Base-by-base conservation (phyloP, 805 yeast species). In the Candida silvicultrix region DNA sequence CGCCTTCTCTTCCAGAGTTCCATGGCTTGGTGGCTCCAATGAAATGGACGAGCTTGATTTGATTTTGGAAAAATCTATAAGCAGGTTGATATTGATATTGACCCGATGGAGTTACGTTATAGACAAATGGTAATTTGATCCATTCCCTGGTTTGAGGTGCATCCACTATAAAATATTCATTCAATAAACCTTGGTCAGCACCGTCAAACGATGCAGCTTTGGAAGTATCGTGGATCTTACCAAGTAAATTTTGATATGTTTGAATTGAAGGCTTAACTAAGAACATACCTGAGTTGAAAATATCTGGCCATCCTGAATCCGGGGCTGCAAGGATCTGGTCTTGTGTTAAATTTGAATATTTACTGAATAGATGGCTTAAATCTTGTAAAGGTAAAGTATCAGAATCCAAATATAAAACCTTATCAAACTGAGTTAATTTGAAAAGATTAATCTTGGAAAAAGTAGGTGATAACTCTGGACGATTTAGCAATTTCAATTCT, bases 241-340 rank as follows among this genome's bases (percentile, higher is more conserved):
- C 44, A 19, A 64, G 41, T 38, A 88, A 66, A 16, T 66, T 63
- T 6, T 63, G 48, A 53, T 67, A 81, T 18, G 68, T 75, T 0
- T 50, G 50, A 2, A 55, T 32, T 51, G 70, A 67, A 2, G 94
- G 95, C 46, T 70, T 70, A 22, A 78, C 60, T 7, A 81, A 69
- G 49, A 87, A 69, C 19, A 87, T 74, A 0, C 95, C 95, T 14
- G 89, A 78, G 63, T 87, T 87, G 71, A 87, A 87, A 43, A 83
- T 74, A 66, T 87, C 95, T 0, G 95, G 95, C 84, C 92, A 87
- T n/a, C 95, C 94, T 14, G 78, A 68, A 63, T 87, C 95, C 0
- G 94, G 87, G 7, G 82, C 68, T 0, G 94, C 63, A 11, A 54
- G 53, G 15, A 59, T 51, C 47, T 67, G 66, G 10, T 47, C 32